Evolutionary conservation across 371 early-diverging fungal species (phyloP).

Genomic region (Blakeslea trispora): DNA sequence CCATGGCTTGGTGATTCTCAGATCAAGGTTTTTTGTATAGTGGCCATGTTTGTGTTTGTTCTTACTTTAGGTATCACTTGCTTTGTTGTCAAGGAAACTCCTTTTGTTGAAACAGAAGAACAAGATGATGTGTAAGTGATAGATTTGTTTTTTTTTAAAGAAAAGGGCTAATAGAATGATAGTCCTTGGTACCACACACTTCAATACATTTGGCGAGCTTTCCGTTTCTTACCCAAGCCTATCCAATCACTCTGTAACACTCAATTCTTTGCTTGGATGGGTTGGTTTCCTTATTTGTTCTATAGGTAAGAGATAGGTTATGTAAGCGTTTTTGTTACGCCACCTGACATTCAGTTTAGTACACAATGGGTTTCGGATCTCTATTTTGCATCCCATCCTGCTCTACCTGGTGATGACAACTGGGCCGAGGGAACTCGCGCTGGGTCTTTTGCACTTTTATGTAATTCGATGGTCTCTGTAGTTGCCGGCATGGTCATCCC

Average conservation of each 20-base stretch:
- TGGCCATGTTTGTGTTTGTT: slow-evolving; percentile 60
- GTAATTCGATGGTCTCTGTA: slow-evolving; percentile 67
- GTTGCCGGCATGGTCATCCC: slow-evolving; percentile 62
- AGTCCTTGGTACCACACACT: slow-evolving; percentile 54
- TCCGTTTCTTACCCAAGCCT: slow-evolving; percentile 56
- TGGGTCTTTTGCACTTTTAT: slow-evolving; percentile 74
- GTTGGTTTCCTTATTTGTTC: slow-evolving; percentile 77
- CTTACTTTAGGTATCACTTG: slow-evolving; percentile 54
- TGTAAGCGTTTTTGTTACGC: background rate
- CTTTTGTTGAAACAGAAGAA: slow-evolving; percentile 13
- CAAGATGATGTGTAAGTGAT: slow-evolving; percentile 19
- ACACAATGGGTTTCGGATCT: slow-evolving; percentile 64
- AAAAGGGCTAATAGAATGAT: background rate
- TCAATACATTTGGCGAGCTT: slow-evolving; percentile 54
- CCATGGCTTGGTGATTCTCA: slow-evolving; percentile 65
- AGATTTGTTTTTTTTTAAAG: too few relatives aligned
- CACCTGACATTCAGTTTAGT: slow-evolving; percentile 12
- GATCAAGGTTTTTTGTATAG: slow-evolving; percentile 62
- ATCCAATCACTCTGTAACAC: slow-evolving; percentile 70
- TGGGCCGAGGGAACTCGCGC: slow-evolving; percentile 61
- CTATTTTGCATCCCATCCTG: slow-evolving; percentile 42
- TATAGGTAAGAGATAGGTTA: slow-evolving; percentile 37
- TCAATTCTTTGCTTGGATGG: slow-evolving; percentile 84
- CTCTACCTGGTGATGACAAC: slow-evolving; percentile 22
- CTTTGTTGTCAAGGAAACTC: slow-evolving; percentile 50